Evolutionary conservation across 345 rosid genomes (phyloP).

Genomic region (Boechera stricta): DNA sequence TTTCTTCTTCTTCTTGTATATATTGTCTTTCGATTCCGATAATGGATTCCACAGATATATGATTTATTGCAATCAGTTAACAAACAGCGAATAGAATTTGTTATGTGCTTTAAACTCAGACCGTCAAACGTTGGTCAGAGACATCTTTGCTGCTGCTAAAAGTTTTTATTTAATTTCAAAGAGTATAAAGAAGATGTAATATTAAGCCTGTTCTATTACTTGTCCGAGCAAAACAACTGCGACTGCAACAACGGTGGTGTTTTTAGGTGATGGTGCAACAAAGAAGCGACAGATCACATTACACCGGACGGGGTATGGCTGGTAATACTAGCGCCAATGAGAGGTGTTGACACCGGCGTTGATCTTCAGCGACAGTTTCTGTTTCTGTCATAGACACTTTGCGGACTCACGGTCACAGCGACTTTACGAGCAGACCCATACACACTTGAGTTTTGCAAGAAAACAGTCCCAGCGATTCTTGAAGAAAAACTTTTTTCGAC

Average conservation of each 20-base stretch:
- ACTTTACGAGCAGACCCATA: neutral
- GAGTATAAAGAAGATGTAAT: neutral
- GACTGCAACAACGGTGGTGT: neutral
- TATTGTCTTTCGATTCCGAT: neutral
- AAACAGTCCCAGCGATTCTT: neutral
- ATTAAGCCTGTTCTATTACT: neutral
- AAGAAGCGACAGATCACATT: neutral
- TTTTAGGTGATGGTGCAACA: neutral
- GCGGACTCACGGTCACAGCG: neutral
- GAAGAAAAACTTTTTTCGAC: too few relatives aligned
- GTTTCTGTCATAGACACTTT: neutral
- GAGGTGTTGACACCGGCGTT: too few relatives aligned
- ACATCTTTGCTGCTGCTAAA: neutral
- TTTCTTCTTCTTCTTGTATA: neutral
- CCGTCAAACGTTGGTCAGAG: neutral
- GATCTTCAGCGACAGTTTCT: too few relatives aligned
- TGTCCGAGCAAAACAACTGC: too few relatives aligned
- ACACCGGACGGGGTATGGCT: neutral
- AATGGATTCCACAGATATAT: neutral
- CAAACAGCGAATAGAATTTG: neutral
- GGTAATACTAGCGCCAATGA: neutral
- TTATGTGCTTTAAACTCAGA: neutral
- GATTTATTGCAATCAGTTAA: neutral
- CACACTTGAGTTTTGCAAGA: neutral
- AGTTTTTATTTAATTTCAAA: neutral